Percentiles rank a stretch among this genome's conserved stretches.
phyloP scores from a whole-genome alignment of 129 eudicot genomes.

The Helianthus tuberosus region DNA sequence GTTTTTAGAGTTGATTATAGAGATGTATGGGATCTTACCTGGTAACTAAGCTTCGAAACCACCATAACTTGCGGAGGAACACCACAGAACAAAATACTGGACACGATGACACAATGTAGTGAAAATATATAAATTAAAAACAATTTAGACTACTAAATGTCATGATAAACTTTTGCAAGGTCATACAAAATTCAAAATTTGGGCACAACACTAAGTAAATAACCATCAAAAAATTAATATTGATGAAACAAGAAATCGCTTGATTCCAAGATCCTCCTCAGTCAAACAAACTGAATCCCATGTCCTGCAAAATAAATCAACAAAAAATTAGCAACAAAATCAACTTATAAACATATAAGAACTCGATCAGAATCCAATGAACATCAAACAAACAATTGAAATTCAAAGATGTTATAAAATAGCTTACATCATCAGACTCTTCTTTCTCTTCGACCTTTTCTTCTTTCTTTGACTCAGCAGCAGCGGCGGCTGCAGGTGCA shows the following conservation, averaged over 20 bases:
- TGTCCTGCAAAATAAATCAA: conserved; percentile 45
- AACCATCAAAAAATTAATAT: conserved; percentile 23
- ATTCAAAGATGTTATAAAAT: neutral
- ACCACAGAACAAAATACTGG: too few relatives aligned
- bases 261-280: conserved; percentile 33
- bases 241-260: conserved; percentile 14
- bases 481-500: conserved; percentile 53
- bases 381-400: neutral
- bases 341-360: neutral
- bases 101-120: neutral
- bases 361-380: neutral
- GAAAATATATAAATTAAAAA: neutral
- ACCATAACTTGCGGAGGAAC: too few relatives aligned
- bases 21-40: too few relatives aligned
- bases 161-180: neutral
- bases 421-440: conserved; percentile 72
- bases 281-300: conserved; percentile 83
- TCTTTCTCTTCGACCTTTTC: conserved; percentile 79
- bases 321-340: neutral
- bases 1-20: too few relatives aligned
- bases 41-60: too few relatives aligned
- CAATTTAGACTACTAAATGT: neutral
- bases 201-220: conserved; percentile 11
- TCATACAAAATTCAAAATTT: conserved; percentile 26
- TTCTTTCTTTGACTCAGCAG: conserved; percentile 77